phyloP scores from a whole-genome alignment of 495 filamentous ascomycete genomes.

The Chaetomium tenue region DNA sequence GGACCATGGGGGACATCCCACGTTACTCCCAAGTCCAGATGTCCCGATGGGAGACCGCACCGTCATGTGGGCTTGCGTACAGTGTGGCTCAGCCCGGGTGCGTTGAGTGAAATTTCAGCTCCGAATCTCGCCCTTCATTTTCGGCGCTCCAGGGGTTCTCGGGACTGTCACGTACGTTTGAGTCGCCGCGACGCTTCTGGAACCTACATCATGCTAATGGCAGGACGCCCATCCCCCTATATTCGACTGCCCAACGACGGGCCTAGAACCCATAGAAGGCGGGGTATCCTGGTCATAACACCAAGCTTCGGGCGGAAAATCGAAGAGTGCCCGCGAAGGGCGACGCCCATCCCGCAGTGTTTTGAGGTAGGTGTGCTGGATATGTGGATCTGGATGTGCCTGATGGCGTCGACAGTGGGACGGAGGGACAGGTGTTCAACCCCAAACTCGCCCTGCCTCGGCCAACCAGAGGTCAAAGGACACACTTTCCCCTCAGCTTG shows the following conservation, averaged over 20 bases:
- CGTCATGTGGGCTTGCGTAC: neutral
- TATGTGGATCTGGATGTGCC: slow-evolving; percentile 11
- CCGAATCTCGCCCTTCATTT: neutral
- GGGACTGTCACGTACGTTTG: slow-evolving; percentile 3
- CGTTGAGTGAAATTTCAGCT: neutral
- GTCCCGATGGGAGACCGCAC: neutral
- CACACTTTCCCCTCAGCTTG: neutral
- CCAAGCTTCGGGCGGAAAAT: neutral
- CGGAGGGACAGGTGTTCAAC: neutral
- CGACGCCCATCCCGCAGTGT: slow-evolving; percentile 14
- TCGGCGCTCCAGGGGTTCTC: too few species aligned
- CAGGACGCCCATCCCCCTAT: neutral
- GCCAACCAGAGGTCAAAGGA: neutral
- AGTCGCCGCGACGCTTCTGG: neutral
- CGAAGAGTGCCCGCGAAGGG: slow-evolving; percentile 6
- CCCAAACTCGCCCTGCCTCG: neutral
- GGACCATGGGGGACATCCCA: neutral
- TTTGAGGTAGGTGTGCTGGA: slow-evolving; percentile 3
- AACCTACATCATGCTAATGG: neutral
- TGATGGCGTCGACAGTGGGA: neutral
- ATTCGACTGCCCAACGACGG: neutral
- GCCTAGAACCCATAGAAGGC: slow-evolving; percentile 15
- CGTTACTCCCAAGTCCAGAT: neutral
- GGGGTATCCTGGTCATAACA: slow-evolving; percentile 12
- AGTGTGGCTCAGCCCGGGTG: neutral